Conservation (phyloP, 192 early-diverging fungal species). For the Paraglomus brasilianum region DNA sequence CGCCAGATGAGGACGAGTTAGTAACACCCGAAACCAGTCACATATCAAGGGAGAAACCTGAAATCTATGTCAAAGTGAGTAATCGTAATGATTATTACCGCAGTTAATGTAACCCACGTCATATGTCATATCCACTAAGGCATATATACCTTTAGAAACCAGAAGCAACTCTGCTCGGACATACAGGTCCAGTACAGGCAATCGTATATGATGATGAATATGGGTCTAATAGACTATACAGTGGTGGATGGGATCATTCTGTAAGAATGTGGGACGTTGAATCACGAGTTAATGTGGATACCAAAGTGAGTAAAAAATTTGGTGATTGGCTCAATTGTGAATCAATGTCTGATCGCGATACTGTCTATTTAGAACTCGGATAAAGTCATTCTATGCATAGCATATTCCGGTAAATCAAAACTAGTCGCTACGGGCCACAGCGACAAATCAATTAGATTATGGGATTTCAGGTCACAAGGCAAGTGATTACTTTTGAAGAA, state of each 20-base stretch:
- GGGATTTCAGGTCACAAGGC: conserved; percentile 84
- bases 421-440: conserved; percentile 88
- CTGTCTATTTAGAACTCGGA: conserved; percentile 70
- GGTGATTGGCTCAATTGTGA: neutral
- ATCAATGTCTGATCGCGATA: neutral
- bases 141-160: conserved; percentile 38
- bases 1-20: conserved; percentile 45
- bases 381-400: conserved; percentile 73
- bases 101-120: conserved; percentile 28
- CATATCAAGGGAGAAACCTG: conserved; percentile 1
- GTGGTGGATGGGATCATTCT: conserved; percentile 93
- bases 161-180: conserved; percentile 57
- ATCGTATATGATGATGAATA: conserved; percentile 65
- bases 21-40: conserved; percentile 16
- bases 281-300: conserved; percentile 64
- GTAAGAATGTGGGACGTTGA: conserved; percentile 90
- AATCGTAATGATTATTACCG: neutral
- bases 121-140: too few species aligned
- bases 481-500: neutral
- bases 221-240: conserved; percentile 67
- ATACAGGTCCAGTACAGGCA: conserved; percentile 74
- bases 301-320: conserved; percentile 54
- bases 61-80: neutral
- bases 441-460: conserved; percentile 79
- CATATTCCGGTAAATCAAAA: conserved; percentile 64